phyloP scores from a whole-genome alignment of 352 stramenopile species.

The Phytophthora vignae region DNA sequence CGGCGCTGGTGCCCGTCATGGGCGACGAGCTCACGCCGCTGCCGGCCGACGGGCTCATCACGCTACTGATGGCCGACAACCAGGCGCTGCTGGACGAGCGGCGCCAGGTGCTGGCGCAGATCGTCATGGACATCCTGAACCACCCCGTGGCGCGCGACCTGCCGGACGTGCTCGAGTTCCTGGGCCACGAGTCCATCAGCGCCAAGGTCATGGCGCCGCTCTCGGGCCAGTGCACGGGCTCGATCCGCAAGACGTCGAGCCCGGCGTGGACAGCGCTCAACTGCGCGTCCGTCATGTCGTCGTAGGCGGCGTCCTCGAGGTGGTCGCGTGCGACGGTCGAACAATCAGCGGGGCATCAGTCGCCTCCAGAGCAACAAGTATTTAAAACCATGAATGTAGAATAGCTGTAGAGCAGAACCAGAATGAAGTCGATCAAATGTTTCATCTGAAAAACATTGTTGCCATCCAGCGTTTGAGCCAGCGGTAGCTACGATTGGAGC shows the following conservation, averaged over 20 bases:
- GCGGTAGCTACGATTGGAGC: too few species aligned
- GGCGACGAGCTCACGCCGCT: conserved; percentile 55
- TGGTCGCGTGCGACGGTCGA: not conserved
- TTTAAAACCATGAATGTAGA: conserved; percentile 40
- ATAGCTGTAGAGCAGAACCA: conserved; percentile 15
- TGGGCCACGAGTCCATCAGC: conserved; percentile 61
- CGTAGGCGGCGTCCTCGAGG: not conserved
- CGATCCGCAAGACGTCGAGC: conserved; percentile 79
- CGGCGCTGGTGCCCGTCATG: conserved; percentile 58
- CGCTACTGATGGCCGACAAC: conserved; percentile 75
- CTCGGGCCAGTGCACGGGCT: conserved; percentile 62
- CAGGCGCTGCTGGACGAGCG: conserved; percentile 74
- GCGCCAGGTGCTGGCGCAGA: conserved; percentile 62
- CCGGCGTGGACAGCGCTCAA: conserved; percentile 63
- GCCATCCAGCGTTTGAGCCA: too few species aligned
- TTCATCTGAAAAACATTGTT: too few species aligned
- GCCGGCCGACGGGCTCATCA: conserved; percentile 65
- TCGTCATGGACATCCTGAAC: conserved; percentile 69
- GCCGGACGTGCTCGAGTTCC: conserved; percentile 73
- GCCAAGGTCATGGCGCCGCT: conserved; percentile 47
- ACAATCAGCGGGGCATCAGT: not conserved
- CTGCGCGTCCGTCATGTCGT: conserved; percentile 31
- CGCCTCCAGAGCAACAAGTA: conserved; percentile 13
- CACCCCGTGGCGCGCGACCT: conserved; percentile 61
- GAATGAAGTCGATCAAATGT: conserved; percentile 14